Evolutionary conservation across 805 yeast species (phyloP).

Genomic region (Deakozyma indianensis): DNA sequence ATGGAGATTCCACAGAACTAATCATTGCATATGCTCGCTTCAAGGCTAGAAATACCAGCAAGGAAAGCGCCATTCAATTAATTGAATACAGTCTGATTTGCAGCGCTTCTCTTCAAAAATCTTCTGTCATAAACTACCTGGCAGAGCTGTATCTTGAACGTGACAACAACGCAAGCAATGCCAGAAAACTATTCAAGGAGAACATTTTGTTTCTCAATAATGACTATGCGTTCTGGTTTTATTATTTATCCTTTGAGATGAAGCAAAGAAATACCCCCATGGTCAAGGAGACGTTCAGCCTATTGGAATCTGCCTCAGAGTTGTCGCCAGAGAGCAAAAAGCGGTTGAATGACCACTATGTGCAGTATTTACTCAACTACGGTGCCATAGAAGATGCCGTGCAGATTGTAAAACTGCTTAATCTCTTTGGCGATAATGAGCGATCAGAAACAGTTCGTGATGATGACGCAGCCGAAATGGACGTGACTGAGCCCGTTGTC

Average conservation of each 20-base stretch:
- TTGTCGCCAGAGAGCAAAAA: background rate
- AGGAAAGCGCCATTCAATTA: background rate
- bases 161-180: background rate
- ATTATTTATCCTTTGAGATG: background rate
- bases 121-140: background rate
- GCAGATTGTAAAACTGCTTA: background rate
- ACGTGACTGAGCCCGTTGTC: too few relatives aligned
- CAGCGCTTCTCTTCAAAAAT: background rate
- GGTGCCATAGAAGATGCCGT: background rate
- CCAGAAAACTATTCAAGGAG: background rate
- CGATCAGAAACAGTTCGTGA: background rate
- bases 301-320: background rate
- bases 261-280: background rate
- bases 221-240: background rate
- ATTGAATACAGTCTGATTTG: background rate
- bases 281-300: background rate
- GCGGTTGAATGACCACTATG: background rate
- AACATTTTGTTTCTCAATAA: background rate
- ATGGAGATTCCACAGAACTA: background rate
- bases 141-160: background rate
- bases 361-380: background rate
- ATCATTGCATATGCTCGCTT: background rate
- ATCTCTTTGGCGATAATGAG: background rate
- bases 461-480: too few relatives aligned
- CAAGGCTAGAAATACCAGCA: background rate